Conservation (phyloP, 768 basidiomycete species). For the Trametes cubensis region DNA sequence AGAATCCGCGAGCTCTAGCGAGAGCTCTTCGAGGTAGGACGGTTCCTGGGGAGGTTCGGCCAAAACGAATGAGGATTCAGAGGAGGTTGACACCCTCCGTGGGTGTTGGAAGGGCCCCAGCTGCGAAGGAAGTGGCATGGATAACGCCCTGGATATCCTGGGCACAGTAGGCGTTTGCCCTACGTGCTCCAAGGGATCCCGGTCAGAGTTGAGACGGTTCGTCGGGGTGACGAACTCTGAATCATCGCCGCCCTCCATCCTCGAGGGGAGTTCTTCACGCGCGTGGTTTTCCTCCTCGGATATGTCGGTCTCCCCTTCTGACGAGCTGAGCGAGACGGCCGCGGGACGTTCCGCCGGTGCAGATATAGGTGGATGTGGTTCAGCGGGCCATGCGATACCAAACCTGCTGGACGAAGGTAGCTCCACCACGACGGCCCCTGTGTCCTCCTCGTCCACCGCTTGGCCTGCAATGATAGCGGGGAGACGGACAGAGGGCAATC, state of each 20-base stretch:
- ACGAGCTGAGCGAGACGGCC: conserved; percentile 44
- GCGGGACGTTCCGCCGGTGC: conserved; percentile 45
- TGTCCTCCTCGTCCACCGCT: conserved; percentile 44
- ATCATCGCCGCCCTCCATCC: conserved; percentile 31
- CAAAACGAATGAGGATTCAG: conserved; percentile 26
- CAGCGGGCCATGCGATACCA: conserved; percentile 59
- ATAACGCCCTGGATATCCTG: conserved; percentile 74
- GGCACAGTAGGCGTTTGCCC: conserved; percentile 42
- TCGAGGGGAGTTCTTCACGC: conserved; percentile 21
- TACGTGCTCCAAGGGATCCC: conserved; percentile 36
- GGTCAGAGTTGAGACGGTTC: conserved; percentile 34
- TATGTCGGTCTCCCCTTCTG: conserved; percentile 53
- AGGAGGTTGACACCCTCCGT: conserved; percentile 38
- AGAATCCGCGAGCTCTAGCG: conserved; percentile 87
- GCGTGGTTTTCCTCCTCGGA: conserved; percentile 46
- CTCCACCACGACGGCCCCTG: conserved; percentile 51
- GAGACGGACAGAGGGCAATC: conserved; percentile 54
- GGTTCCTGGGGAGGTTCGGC: conserved; percentile 35
- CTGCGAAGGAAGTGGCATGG: conserved; percentile 79
- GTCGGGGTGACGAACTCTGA: conserved; percentile 38
- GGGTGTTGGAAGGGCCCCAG: conserved; percentile 79
- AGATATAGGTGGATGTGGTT: conserved; percentile 44
- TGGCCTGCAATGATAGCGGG: conserved; percentile 41
- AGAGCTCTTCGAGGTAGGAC: conserved; percentile 64
- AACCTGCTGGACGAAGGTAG: conserved; percentile 57